These are phyloP conservation scores for Zychaea mexicana DNA, from an alignment of 371 early-diverging fungal genomes.

Conservation along the genomic window DNA sequence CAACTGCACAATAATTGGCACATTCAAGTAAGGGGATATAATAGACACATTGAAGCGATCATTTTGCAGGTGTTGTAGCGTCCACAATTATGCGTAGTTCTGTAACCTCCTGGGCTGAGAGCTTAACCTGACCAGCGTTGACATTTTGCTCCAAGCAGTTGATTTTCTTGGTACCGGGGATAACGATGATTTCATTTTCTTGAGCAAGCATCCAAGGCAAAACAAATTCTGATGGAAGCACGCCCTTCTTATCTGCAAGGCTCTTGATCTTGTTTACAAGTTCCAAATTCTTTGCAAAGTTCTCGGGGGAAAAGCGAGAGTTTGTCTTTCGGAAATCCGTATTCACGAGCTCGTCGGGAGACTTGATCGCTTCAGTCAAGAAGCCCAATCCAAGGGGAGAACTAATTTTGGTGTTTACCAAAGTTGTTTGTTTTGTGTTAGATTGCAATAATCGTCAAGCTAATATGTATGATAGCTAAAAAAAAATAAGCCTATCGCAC, in stretches of 20 bases:
- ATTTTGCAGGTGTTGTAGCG: too few species aligned
- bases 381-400: constrained; percentile 65
- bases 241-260: constrained; percentile 46
- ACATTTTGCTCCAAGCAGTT: constrained; percentile 59
- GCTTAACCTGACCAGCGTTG: constrained; percentile 29
- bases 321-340: constrained; percentile 48
- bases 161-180: constrained; percentile 58
- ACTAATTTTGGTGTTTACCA: background rate
- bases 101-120: constrained; percentile 47
- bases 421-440: background rate
- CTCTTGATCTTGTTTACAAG: constrained; percentile 49
- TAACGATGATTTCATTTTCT: constrained; percentile 41
- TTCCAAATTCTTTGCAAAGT: constrained; percentile 54
- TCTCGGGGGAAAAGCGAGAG: constrained; percentile 53
- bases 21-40: too few species aligned
- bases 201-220: constrained; percentile 64
- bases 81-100: constrained; percentile 39
- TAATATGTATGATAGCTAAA: background rate
- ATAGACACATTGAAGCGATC: too few species aligned
- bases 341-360: constrained; percentile 43
- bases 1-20: too few species aligned
- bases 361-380: constrained; percentile 50
- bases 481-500: background rate
- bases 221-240: constrained; percentile 45
- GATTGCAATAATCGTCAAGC: background rate